Conservation (phyloP, 345 rosid genomes). For the Rhizophora apiculata region DNA sequence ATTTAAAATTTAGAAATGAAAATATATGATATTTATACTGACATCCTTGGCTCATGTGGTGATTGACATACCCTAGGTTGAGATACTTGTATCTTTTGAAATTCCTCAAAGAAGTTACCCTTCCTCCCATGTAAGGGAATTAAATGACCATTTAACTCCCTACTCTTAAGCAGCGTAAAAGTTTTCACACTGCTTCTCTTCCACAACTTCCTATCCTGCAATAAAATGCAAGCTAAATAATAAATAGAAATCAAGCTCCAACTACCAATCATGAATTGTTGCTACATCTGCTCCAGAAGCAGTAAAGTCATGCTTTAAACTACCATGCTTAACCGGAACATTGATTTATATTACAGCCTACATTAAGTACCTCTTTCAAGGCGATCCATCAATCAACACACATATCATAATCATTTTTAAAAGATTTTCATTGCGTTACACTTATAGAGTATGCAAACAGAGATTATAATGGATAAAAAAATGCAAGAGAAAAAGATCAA, state of each 20-base stretch:
- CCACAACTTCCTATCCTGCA: constrained; percentile 23
- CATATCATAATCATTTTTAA: too few species aligned
- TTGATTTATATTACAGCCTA: too few species aligned
- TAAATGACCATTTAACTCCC: constrained; percentile 62
- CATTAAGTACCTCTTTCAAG: too few species aligned
- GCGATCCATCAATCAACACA: too few species aligned
- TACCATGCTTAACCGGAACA: too few species aligned
- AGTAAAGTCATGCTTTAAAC: too few species aligned
- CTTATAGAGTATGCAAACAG: too few species aligned
- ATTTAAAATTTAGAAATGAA: too few species aligned
- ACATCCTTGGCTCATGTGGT: neutral
- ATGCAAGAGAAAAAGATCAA: too few species aligned
- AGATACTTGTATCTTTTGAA: constrained; percentile 56
- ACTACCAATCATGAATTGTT: neutral
- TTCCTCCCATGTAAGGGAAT: constrained; percentile 34
- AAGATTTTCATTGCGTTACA: too few species aligned
- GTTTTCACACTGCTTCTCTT: constrained; percentile 28
- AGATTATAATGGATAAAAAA: too few species aligned
- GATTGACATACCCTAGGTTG: constrained; percentile 51
- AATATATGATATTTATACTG: too few species aligned
- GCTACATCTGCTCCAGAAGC: neutral
- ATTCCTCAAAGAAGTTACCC: constrained; percentile 60
- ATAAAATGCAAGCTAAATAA: neutral
- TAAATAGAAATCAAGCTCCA: neutral
- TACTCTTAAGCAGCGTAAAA: constrained; percentile 47